These are phyloP conservation scores for Rhodotorula glutinis DNA, from an alignment of 1,284 basidiomycete species.

Conservation along the genomic window DNA sequence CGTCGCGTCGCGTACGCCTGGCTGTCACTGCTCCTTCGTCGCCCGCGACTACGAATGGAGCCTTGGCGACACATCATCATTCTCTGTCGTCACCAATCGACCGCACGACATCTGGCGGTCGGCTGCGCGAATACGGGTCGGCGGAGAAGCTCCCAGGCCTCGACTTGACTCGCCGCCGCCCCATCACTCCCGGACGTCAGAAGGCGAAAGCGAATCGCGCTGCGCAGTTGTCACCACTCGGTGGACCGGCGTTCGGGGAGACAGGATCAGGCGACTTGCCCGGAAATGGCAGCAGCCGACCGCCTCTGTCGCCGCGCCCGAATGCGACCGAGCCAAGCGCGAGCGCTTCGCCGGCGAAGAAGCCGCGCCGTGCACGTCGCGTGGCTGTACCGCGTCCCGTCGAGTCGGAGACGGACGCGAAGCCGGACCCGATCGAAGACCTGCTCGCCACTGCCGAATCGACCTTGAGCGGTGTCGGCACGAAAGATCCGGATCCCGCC, in stretches of 20 bases:
- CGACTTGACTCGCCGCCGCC: neutral
- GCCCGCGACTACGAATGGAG: neutral
- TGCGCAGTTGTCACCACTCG: neutral
- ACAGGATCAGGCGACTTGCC: neutral
- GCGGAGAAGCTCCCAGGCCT: conserved; percentile 5
- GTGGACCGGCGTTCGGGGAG: too few species aligned
- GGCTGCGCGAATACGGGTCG: neutral
- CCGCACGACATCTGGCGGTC: neutral
- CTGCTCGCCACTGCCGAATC: neutral
- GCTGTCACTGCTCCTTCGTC: neutral
- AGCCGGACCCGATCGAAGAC: neutral
- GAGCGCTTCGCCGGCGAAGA: neutral
- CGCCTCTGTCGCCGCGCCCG: neutral
- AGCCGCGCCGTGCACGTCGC: neutral
- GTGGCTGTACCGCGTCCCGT: neutral
- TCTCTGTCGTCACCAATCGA: neutral
- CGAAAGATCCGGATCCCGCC: neutral
- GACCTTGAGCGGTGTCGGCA: conserved; percentile 1
- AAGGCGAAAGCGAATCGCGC: neutral
- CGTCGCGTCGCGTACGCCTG: neutral
- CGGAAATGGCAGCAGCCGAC: neutral
- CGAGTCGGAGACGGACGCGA: neutral
- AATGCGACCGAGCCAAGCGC: neutral
- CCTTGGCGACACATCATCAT: neutral
- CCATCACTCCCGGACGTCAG: conserved; percentile 8